Conservation (phyloP, 2,329 filamentous ascomycete genomes). For the Penicillium sp. region DNA sequence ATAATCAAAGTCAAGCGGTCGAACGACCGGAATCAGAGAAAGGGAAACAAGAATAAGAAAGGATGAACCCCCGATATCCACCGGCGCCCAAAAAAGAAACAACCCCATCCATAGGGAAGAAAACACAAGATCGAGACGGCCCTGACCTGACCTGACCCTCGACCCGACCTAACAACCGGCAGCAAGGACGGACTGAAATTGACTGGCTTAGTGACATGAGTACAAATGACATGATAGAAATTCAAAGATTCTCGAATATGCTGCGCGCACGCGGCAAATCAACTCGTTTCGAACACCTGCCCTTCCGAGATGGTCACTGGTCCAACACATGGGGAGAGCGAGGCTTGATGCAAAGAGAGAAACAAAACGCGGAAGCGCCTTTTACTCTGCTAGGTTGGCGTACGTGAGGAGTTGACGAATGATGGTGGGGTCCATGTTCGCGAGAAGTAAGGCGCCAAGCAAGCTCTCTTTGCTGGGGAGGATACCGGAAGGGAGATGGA, state of each 20-base stretch:
- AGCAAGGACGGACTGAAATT: background rate
- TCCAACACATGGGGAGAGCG: background rate
- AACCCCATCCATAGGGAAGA: conserved; percentile 15
- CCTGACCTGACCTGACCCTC: background rate
- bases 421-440: conserved; percentile 66
- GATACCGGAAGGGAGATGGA: conserved; percentile 63
- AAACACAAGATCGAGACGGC: background rate
- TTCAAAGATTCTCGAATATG: conserved; percentile 32
- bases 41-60: conserved; percentile 11
- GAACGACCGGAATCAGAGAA: conserved; percentile 17
- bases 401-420: conserved; percentile 72
- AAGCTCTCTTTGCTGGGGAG: conserved; percentile 72
- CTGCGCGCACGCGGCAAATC: conserved; percentile 17
- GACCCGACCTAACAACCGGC: background rate
- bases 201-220: conserved; percentile 27
- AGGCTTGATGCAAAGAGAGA: background rate
- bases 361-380: conserved; percentile 15
- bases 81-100: conserved; percentile 29
- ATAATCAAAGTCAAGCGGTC: conserved; percentile 21
- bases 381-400: conserved; percentile 59
- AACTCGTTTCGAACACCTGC: background rate
- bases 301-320: background rate
- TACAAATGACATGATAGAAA: conserved; percentile 38
- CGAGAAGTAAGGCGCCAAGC: conserved; percentile 70
- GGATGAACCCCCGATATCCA: conserved; percentile 25